Percentiles rank a stretch among this genome's conserved stretches.
Evolutionary conservation across 2,329 filamentous ascomycete genomes (phyloP).

Genomic region (Trichothecium roseum): DNA sequence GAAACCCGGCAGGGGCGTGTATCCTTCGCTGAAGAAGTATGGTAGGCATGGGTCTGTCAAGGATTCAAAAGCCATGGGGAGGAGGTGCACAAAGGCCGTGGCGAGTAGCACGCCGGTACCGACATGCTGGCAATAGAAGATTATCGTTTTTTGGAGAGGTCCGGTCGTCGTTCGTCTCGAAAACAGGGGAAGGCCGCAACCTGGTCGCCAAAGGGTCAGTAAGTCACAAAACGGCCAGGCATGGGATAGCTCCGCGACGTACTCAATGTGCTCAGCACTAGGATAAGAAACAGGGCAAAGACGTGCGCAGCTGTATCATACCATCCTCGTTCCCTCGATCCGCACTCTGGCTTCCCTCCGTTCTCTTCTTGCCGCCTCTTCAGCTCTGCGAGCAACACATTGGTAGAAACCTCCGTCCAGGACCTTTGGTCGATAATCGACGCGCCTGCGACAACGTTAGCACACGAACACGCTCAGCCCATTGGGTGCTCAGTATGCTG

Average conservation of each 20-base stretch:
- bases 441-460: neutral
- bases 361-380: slow-evolving; percentile 31
- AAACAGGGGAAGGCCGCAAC: slow-evolving; percentile 57
- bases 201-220: slow-evolving; percentile 27
- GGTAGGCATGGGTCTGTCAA: slow-evolving; percentile 64
- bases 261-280: slow-evolving; percentile 50
- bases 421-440: slow-evolving; percentile 11
- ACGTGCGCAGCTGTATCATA: slow-evolving; percentile 62
- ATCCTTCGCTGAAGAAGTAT: slow-evolving; percentile 67
- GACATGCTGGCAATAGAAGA: slow-evolving; percentile 63
- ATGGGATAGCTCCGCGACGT: slow-evolving; percentile 13
- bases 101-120: slow-evolving; percentile 80
- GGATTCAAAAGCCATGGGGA: slow-evolving; percentile 57
- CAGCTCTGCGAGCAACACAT: slow-evolving; percentile 41
- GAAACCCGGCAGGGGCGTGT: slow-evolving; percentile 68
- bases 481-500: neutral
- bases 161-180: slow-evolving; percentile 48
- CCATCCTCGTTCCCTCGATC: slow-evolving; percentile 37
- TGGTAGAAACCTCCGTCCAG: slow-evolving; percentile 41
- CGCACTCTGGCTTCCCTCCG: slow-evolving; percentile 36
- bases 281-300: slow-evolving; percentile 56
- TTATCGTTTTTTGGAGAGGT: slow-evolving; percentile 46
- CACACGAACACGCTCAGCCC: neutral
- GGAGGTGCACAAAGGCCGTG: slow-evolving; percentile 72
- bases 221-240: neutral